Conservation (phyloP, 1,139 yeast species). For the Lodderomyces parapsilosis region DNA sequence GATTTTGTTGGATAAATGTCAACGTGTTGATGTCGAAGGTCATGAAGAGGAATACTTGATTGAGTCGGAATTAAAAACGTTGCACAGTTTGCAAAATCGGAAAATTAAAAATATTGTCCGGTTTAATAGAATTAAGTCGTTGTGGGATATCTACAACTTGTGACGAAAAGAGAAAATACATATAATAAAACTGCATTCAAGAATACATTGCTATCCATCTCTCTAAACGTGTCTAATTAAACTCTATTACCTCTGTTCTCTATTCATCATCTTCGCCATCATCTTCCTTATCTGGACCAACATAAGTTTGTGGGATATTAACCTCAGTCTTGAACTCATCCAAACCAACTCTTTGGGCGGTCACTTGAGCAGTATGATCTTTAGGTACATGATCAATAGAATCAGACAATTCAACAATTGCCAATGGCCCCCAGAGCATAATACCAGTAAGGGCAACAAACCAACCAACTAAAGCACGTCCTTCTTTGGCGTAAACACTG, state of each 20-base stretch:
- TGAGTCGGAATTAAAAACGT: slow-evolving; percentile 71
- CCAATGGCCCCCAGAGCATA: slow-evolving; percentile 13
- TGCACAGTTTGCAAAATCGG: slow-evolving; percentile 57
- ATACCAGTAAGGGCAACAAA: slow-evolving; percentile 9
- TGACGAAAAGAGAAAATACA: too few species aligned
- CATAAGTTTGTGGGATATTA: slow-evolving; percentile 13
- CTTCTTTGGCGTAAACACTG: slow-evolving; percentile 8
- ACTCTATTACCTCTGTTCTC: neutral
- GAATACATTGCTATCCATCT: too few species aligned
- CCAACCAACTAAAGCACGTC: slow-evolving; percentile 12
- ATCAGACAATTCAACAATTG: slow-evolving; percentile 8
- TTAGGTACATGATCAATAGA: slow-evolving; percentile 13
- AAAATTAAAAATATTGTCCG: slow-evolving; percentile 56
- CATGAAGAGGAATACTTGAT: slow-evolving; percentile 72
- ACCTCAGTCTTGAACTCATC: slow-evolving; percentile 9
- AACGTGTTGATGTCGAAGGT: slow-evolving; percentile 87
- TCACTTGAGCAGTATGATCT: slow-evolving; percentile 15
- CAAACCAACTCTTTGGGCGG: slow-evolving; percentile 9
- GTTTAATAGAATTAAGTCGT: slow-evolving; percentile 44
- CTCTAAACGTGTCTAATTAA: too few species aligned
- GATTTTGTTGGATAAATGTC: slow-evolving; percentile 73
- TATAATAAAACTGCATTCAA: neutral
- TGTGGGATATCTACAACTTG: slow-evolving; percentile 14
- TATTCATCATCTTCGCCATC: slow-evolving; percentile 9
- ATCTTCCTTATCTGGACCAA: slow-evolving; percentile 9